A percentile compares a stretch with the other conserved stretches of the same genome.
phyloP scores from a whole-genome alignment of 441 rosid species.

The Erodium texanum region DNA sequence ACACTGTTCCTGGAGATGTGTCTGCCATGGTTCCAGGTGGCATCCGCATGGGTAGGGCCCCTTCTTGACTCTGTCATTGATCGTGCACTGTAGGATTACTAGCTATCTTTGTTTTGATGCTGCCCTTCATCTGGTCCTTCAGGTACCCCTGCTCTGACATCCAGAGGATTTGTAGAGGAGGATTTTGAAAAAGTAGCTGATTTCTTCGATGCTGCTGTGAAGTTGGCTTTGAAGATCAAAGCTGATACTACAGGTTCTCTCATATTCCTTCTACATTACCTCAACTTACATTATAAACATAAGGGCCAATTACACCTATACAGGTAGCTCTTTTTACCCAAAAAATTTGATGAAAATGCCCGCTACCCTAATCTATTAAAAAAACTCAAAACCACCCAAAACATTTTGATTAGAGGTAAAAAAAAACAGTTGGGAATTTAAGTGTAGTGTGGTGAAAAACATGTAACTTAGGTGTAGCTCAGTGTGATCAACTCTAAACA shows the following conservation, averaged over 20 bases:
- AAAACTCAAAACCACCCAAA: too few species aligned
- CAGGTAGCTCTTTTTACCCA: too few species aligned
- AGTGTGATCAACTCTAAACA: too few species aligned
- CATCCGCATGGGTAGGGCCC: constrained; percentile 77
- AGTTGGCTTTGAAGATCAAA: constrained; percentile 72
- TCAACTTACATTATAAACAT: not conserved
- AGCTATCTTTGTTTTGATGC: not conserved
- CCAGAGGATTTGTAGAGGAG: constrained; percentile 76
- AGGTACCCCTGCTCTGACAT: constrained; percentile 98
- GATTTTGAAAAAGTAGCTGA: constrained; percentile 87
- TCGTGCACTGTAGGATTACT: not conserved
- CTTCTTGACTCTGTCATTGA: constrained; percentile 7
- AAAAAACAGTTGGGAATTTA: too few species aligned
- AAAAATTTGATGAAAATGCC: too few species aligned
- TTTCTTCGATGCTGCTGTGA: constrained; percentile 74
- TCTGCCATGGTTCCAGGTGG: constrained; percentile 99
- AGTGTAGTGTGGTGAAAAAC: too few species aligned
- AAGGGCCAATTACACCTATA: too few species aligned
- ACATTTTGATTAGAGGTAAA: too few species aligned
- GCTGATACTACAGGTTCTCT: constrained; percentile 55
- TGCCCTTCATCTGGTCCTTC: constrained; percentile 18
- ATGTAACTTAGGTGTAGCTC: too few species aligned
- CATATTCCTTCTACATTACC: not conserved
- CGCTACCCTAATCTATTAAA: too few species aligned
- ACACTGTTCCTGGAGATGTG: constrained; percentile 96